Percentiles rank a stretch among this genome's conserved stretches.
Conservation (phyloP, 345 rosid genomes). For the Streptanthus diversifolius region DNA sequence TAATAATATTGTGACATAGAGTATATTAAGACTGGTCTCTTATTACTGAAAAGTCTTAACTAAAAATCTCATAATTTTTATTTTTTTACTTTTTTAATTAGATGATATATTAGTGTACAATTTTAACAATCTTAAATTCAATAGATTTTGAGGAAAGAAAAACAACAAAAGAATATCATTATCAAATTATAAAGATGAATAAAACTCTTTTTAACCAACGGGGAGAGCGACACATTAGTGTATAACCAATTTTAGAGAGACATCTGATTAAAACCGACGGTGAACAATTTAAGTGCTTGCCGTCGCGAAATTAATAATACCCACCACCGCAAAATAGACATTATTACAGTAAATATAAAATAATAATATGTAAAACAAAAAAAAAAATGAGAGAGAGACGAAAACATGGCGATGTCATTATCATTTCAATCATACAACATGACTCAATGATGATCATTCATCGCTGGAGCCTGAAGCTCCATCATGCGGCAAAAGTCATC, state of each 20-base stretch:
- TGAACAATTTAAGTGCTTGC: neutral
- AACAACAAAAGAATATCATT: neutral
- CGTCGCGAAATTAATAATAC: constrained; percentile 2
- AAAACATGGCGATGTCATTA: constrained; percentile 31
- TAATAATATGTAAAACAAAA: neutral
- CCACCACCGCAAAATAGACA: neutral
- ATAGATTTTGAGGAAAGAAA: neutral
- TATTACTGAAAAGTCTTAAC: no score
- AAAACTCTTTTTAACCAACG: no score
- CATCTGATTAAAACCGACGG: constrained; percentile 1
- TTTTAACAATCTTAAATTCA: neutral
- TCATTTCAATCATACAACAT: constrained; percentile 11
- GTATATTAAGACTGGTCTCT: no score
- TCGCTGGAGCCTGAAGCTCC: constrained; percentile 43
- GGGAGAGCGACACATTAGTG: neutral
- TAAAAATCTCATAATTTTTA: no score
- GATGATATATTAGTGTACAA: neutral
- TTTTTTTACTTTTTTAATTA: no score
- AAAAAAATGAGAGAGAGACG: neutral
- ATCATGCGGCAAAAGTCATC: constrained; percentile 80
- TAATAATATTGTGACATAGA: no score
- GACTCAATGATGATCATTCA: constrained; percentile 20
- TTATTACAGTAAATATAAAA: neutral
- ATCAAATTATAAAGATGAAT: neutral
- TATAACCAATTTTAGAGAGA: neutral